A percentile compares a stretch with the other conserved stretches of the same genome.
Evolutionary conservation across 2,329 filamentous ascomycete genomes (phyloP).

Genomic region (Aotearoamyces nothofagi): DNA sequence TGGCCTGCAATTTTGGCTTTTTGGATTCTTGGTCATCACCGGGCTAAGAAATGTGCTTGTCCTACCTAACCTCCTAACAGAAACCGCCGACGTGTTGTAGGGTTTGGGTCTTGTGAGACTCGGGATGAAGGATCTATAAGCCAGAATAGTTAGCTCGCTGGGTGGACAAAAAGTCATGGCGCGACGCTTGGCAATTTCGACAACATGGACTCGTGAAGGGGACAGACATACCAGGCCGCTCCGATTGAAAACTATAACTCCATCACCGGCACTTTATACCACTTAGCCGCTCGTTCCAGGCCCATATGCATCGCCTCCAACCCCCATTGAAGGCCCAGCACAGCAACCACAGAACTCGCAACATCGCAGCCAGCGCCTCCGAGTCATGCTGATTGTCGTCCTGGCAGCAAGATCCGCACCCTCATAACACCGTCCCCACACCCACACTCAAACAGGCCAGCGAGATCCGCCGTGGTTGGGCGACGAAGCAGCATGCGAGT

Average conservation of each 20-base stretch:
- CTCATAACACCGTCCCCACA: constrained; percentile 3
- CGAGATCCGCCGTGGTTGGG: background rate
- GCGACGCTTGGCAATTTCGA: no score
- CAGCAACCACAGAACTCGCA: constrained; percentile 5
- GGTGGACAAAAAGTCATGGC: background rate
- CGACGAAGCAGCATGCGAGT: background rate
- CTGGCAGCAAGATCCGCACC: constrained; percentile 7
- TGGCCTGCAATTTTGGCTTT: constrained; percentile 24
- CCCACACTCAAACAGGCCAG: constrained; percentile 2
- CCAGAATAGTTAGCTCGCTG: background rate
- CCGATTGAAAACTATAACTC: constrained; percentile 23
- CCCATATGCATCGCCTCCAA: constrained; percentile 7
- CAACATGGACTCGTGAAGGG: no score
- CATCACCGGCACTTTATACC: constrained; percentile 12
- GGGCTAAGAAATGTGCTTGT: constrained; percentile 12
- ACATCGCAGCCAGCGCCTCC: constrained; percentile 11
- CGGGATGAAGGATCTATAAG: constrained; percentile 5
- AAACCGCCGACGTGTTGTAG: constrained; percentile 4
- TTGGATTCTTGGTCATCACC: constrained; percentile 22
- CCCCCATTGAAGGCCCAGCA: constrained; percentile 8
- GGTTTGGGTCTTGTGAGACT: constrained; percentile 3
- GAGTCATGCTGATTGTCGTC: constrained; percentile 18
- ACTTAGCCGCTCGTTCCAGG: constrained; percentile 5
- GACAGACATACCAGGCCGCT: constrained; percentile 16
- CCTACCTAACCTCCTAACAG: constrained; percentile 5